phyloP scores from a whole-genome alignment of 2,329 filamentous ascomycete species.

The Aspergillus udagawae region DNA sequence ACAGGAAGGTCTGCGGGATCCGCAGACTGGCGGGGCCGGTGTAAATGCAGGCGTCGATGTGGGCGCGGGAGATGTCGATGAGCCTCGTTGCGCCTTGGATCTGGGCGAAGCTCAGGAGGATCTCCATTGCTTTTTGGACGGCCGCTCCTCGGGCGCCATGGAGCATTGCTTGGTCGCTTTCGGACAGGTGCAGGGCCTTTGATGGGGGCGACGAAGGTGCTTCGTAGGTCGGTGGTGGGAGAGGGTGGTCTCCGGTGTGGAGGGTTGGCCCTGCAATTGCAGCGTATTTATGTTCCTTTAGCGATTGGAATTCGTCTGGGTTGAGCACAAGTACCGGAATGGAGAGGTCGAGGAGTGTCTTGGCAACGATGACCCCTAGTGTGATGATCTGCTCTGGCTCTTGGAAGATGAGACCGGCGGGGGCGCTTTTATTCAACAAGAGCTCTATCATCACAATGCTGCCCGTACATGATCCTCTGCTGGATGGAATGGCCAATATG shows the following conservation, averaged over 20 bases:
- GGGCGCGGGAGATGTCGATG: slow-evolving; percentile 38
- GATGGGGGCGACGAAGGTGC: neutral
- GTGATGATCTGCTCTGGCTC: slow-evolving; percentile 44
- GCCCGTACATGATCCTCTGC: slow-evolving; percentile 47
- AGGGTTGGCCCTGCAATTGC: slow-evolving; percentile 2
- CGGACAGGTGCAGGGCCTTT: slow-evolving; percentile 14
- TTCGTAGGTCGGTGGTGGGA: neutral
- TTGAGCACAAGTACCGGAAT: slow-evolving; percentile 39
- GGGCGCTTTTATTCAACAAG: slow-evolving; percentile 37
- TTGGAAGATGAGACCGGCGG: slow-evolving; percentile 41
- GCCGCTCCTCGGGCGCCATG: slow-evolving; percentile 32
- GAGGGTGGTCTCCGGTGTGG: neutral
- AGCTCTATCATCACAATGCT: slow-evolving; percentile 46
- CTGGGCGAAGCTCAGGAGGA: slow-evolving; percentile 36
- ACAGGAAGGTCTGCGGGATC: slow-evolving; percentile 35
- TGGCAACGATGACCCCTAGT: slow-evolving; percentile 43
- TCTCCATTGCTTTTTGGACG: slow-evolving; percentile 34
- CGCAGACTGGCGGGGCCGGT: slow-evolving; percentile 37
- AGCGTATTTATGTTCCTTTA: slow-evolving; percentile 1
- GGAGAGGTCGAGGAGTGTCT: slow-evolving; percentile 37
- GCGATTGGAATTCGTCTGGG: slow-evolving; percentile 11
- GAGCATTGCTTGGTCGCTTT: slow-evolving; percentile 23
- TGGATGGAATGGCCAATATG: slow-evolving; percentile 43
- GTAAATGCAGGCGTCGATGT: slow-evolving; percentile 45
- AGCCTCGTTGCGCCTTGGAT: slow-evolving; percentile 32